Conservation (phyloP, 2,329 filamentous ascomycete species). For the Trichoderma breve region DNA sequence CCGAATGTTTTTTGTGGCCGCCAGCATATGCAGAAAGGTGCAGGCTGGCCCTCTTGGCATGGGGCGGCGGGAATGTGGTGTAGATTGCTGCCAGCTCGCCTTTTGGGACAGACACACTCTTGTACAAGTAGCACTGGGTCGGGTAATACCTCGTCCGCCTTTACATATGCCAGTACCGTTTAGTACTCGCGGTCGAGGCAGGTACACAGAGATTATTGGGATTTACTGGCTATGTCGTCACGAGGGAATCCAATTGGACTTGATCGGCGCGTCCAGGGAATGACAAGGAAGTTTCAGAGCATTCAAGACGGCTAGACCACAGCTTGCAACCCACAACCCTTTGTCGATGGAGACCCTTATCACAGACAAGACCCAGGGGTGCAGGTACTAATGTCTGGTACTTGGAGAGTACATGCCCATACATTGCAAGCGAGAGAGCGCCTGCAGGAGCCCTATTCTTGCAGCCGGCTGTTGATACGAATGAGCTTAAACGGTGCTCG, state of each 20-base stretch:
- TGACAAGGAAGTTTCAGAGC: constrained; percentile 22
- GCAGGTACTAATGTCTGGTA: neutral
- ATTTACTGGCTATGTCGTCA: constrained; percentile 22
- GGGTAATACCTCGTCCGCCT: neutral
- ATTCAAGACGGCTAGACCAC: constrained; percentile 17
- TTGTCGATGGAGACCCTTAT: constrained; percentile 16
- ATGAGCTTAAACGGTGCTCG: neutral
- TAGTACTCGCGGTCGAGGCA: neutral
- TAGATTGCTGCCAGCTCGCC: neutral
- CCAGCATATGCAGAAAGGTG: constrained; percentile 16
- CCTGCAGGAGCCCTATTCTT: neutral
- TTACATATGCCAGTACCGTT: neutral
- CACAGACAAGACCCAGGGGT: constrained; percentile 13
- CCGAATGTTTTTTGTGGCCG: neutral
- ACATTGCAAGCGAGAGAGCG: neutral
- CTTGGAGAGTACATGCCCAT: neutral
- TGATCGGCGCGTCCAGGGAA: constrained; percentile 23
- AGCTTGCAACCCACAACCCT: constrained; percentile 9
- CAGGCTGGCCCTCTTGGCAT: constrained; percentile 9
- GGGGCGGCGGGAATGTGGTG: constrained; percentile 5
- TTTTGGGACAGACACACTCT: neutral
- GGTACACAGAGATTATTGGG: constrained; percentile 7
- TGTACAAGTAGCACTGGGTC: neutral
- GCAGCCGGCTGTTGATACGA: neutral
- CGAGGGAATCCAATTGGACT: constrained; percentile 17